Evolutionary conservation across 257 asterid species (phyloP).

Genomic region (Echium plantagineum): DNA sequence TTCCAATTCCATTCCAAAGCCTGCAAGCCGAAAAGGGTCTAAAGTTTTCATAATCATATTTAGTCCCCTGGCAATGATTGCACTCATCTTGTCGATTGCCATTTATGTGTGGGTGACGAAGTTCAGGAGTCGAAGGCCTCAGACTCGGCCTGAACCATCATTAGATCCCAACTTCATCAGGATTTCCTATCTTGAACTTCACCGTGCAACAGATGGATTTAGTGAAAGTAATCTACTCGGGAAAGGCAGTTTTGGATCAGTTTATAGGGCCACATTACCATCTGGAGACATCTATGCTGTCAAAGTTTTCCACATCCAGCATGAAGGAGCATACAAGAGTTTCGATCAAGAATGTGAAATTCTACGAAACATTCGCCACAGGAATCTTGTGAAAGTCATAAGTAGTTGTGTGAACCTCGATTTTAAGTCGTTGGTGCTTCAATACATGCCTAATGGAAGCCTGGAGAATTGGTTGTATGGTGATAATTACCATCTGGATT

Average conservation of each 20-base stretch:
- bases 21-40: not conserved
- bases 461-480: slow-evolving; percentile 27
- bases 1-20: too few relatives aligned
- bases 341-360: slow-evolving; percentile 24
- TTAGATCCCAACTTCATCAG: not conserved
- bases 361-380: slow-evolving; percentile 22
- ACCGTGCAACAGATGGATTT: slow-evolving; percentile 6
- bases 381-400: slow-evolving; percentile 22
- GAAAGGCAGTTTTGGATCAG: slow-evolving; percentile 18
- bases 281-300: slow-evolving; percentile 11
- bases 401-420: slow-evolving; percentile 22
- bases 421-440: slow-evolving; percentile 22
- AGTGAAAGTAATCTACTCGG: slow-evolving; percentile 12
- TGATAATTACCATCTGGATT: slow-evolving; percentile 1
- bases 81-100: too few relatives aligned
- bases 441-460: slow-evolving; percentile 27
- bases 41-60: not conserved
- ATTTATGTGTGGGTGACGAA: not conserved
- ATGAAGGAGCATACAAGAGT: slow-evolving; percentile 13
- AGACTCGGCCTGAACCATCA: not conserved
- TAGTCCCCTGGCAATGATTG: not conserved
- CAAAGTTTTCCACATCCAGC: slow-evolving; percentile 20
- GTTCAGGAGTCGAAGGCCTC: not conserved
- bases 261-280: slow-evolving; percentile 13
- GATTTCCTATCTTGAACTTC: slow-evolving; percentile 12